Evolutionary conservation across 352 stramenopile genomes (phyloP), one percentile per base, ranked within the genome.

Genomic region (Thraustochytrium sp.): DNA sequence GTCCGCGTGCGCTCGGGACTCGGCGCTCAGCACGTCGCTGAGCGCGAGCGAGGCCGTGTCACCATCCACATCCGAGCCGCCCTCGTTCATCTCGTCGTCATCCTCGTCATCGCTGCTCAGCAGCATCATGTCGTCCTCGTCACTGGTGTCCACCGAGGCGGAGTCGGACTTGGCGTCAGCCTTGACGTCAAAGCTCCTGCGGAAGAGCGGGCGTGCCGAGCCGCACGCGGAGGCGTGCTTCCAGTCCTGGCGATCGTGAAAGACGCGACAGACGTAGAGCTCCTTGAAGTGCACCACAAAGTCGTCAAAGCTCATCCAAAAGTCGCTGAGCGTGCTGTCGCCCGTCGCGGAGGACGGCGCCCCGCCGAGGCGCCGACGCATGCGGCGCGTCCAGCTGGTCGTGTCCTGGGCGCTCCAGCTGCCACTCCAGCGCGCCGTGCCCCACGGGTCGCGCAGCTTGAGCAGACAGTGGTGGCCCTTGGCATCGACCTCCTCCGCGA

Each of bases 281-380:
- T 42, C 34, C 23, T 53, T 42, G 53, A 85, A 85, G 29, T 73
- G n/a, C 3, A 46, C 51, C 23, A 85, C 75, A 85, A 87, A 84
- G 29, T 82, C 54, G 3, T 85, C 49, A 26, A 68, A 92, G 34
- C 54, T 82, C 87, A 92, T 92, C 88, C 89, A 92, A 80, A 92
- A 92, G n/a, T 88, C 85, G 21, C 89, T 88, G 62, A 91, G 87
- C 78, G 90, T 87, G 46, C 85, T 86, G 31, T 18, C 76, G 40
- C 3, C 42, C 23, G 18, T 55, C 82, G 37, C 42, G 87, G 89
- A 23, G 86, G 42, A 85, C 76, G 9, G 90, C 76, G 46, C 80
- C 53, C 42, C 51, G 36, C 48, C 13, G 18, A 63, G 44, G 1
- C 68, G 68, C 68, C 23, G 37, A 13, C 34, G 53, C 68, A 80